These are phyloP conservation scores for Phlebiopsis flavidoalba DNA, from an alignment of 768 basidiomycete genomes.

Conservation along the genomic window DNA sequence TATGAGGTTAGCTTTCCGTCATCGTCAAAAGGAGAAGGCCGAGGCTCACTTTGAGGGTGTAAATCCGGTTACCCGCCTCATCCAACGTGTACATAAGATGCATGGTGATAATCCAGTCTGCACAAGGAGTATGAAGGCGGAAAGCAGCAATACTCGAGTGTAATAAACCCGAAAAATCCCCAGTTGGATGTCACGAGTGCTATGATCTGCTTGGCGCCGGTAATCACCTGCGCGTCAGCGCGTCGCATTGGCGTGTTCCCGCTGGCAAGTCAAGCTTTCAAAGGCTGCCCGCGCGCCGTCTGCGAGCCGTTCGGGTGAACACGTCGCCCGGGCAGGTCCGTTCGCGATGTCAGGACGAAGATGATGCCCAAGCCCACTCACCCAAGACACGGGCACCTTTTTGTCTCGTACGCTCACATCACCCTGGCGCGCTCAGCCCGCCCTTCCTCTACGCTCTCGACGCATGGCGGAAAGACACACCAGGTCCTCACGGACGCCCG, in stretches of 20 bases:
- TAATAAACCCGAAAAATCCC: background rate
- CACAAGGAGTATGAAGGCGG: background rate
- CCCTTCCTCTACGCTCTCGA: background rate
- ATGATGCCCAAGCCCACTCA: background rate
- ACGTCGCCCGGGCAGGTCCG: background rate
- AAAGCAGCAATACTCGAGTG: background rate
- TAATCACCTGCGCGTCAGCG: slow-evolving; percentile 1
- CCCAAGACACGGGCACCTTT: background rate
- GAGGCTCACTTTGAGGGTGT: slow-evolving; percentile 83
- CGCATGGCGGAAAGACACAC: slow-evolving; percentile 38
- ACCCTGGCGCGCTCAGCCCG: background rate
- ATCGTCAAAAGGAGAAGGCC: background rate
- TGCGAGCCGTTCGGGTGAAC: background rate
- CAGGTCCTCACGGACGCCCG: slow-evolving; percentile 53
- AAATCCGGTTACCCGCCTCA: slow-evolving; percentile 71
- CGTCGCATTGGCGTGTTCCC: background rate
- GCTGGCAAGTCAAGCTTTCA: no score
- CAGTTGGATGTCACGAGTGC: background rate
- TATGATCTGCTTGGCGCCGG: background rate
- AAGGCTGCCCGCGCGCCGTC: background rate
- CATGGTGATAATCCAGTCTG: slow-evolving; percentile 46
- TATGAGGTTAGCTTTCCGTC: background rate
- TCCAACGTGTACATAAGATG: slow-evolving; percentile 96
- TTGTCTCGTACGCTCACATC: background rate
- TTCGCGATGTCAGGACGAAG: background rate